Evolutionary conservation across 179 eudicot species (phyloP).

Genomic region (Beta macrorhiza): DNA sequence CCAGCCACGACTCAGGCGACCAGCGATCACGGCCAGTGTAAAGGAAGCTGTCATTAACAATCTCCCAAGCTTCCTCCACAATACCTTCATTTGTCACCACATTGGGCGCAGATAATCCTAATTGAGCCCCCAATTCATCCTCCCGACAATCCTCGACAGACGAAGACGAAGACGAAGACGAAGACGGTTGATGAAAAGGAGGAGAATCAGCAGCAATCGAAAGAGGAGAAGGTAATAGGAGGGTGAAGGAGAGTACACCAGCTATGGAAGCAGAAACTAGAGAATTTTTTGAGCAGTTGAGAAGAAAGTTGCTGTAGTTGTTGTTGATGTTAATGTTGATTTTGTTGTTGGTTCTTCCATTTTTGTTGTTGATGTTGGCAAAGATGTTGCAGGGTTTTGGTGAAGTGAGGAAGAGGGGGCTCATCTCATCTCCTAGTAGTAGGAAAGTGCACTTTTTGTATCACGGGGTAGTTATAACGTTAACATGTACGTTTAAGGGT

Average conservation of each 20-base stretch:
- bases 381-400: not conserved
- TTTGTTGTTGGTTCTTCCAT: not conserved
- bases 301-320: not conserved
- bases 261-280: slow-evolving; percentile 34
- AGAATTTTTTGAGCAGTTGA: slow-evolving; percentile 33
- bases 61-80: slow-evolving; percentile 94
- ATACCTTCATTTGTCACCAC: slow-evolving; percentile 53
- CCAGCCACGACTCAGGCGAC: slow-evolving; percentile 87
- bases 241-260: slow-evolving; percentile 50
- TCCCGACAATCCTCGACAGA: slow-evolving; percentile 31
- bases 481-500: too few relatives aligned
- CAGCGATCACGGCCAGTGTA: slow-evolving; percentile 50
- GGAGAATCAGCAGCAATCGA: slow-evolving; percentile 36
- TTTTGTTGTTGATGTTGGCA: not conserved
- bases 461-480: too few relatives aligned
- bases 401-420: slow-evolving; percentile 13
- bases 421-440: slow-evolving; percentile 15
- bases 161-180: not conserved
- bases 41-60: slow-evolving; percentile 70
- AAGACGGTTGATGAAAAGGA: slow-evolving; percentile 11
- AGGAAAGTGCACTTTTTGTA: too few relatives aligned
- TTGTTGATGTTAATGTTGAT: not conserved
- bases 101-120: slow-evolving; percentile 22
- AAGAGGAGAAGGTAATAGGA: slow-evolving; percentile 49
- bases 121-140: slow-evolving; percentile 7